phyloP scores from a whole-genome alignment of 1,284 basidiomycete species.

The Boletus semigastroideus region DNA sequence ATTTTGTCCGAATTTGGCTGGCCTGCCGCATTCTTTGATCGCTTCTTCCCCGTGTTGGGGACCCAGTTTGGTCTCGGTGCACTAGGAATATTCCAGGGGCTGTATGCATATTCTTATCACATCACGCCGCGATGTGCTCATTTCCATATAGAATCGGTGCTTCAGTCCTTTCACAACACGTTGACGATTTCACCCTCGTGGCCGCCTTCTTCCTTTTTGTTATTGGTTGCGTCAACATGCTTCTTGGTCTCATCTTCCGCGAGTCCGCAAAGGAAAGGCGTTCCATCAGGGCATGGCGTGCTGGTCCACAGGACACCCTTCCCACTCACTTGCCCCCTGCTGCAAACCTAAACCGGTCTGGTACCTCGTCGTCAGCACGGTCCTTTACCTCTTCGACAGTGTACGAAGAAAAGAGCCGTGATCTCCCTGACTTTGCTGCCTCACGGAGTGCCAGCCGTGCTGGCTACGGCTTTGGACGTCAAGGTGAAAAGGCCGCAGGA shows the following conservation, averaged over 20 bases:
- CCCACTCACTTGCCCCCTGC: conserved; percentile 42
- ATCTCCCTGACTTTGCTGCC: conserved; percentile 31
- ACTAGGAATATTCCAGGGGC: conserved; percentile 80
- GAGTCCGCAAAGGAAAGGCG: conserved; percentile 60
- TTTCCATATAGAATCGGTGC: conserved; percentile 61
- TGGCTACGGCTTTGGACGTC: conserved; percentile 64
- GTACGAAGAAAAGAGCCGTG: conserved; percentile 36
- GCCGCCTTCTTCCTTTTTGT: conserved; percentile 87
- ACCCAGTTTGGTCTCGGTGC: conserved; percentile 79
- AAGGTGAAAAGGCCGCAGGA: conserved; percentile 75
- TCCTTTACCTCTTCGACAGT: conserved; percentile 39
- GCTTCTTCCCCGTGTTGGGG: conserved; percentile 83
- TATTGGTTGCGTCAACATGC: conserved; percentile 79
- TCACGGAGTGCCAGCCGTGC: conserved; percentile 35
- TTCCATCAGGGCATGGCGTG: conserved; percentile 61
- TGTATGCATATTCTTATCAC: conserved; percentile 45
- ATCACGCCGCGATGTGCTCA: conserved; percentile 5
- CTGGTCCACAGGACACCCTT: conserved; percentile 52
- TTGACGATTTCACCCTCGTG: conserved; percentile 83
- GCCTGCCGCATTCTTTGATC: conserved; percentile 74
- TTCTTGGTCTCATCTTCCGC: conserved; percentile 74
- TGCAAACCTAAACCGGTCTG: conserved; percentile 30
- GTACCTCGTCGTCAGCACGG: conserved; percentile 30
- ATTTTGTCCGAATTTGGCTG: conserved; percentile 79
- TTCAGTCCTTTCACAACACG: conserved; percentile 80